Evolutionary conservation across 768 basidiomycete species (phyloP).

Genomic region (Gymnopilus junonius): DNA sequence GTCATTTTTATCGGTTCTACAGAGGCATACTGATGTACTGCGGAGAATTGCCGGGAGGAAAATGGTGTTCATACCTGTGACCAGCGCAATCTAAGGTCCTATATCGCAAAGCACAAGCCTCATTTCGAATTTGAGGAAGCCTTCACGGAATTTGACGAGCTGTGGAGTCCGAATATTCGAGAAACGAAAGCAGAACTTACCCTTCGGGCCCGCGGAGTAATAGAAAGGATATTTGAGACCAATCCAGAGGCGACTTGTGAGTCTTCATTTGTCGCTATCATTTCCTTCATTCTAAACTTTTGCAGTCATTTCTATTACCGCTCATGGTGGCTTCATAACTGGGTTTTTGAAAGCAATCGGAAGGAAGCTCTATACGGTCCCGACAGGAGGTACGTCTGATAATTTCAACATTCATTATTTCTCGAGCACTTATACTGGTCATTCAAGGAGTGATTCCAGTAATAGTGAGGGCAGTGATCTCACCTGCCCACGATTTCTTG

Average conservation of each 20-base stretch:
- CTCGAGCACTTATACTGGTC: not conserved
- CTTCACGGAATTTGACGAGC: slow-evolving; percentile 64
- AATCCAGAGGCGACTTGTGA: slow-evolving; percentile 49
- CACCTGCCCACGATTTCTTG: not conserved
- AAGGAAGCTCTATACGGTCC: slow-evolving; percentile 48
- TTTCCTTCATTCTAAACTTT: not conserved
- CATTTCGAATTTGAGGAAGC: slow-evolving; percentile 57
- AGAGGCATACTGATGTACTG: not conserved
- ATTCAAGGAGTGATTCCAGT: not conserved
- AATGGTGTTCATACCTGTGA: slow-evolving; percentile 77
- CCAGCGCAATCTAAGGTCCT: slow-evolving; percentile 52
- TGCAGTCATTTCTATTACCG: slow-evolving; percentile 68
- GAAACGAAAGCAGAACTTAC: slow-evolving; percentile 54
- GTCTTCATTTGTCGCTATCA: slow-evolving; percentile 22
- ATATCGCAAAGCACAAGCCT: slow-evolving; percentile 55
- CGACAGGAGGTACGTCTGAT: slow-evolving; percentile 59
- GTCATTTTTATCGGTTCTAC: not conserved
- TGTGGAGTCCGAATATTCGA: slow-evolving; percentile 59
- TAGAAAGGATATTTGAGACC: slow-evolving; percentile 59
- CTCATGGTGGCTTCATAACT: slow-evolving; percentile 66
- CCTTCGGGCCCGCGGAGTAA: slow-evolving; percentile 49
- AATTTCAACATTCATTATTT: not conserved
- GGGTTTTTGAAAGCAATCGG: slow-evolving; percentile 55
- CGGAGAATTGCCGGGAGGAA: slow-evolving; percentile 68
- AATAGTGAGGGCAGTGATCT: not conserved